Conservation (phyloP, 768 basidiomycete species). For the Paxillus rubicundulus region DNA sequence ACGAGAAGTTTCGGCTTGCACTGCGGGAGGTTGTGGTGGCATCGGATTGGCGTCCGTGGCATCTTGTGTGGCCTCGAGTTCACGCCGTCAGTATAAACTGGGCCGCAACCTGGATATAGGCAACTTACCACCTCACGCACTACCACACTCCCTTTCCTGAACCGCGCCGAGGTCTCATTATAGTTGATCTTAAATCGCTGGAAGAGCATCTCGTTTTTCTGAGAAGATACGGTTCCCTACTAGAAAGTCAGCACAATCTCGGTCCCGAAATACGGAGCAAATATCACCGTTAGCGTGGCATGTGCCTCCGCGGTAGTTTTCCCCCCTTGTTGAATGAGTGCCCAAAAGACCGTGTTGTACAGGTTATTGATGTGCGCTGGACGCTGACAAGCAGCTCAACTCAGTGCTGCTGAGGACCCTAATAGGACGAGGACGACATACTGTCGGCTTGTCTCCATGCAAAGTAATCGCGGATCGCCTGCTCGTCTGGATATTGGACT, state of each 20-base stretch:
- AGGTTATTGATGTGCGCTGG: slow-evolving; percentile 97
- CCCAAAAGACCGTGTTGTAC: slow-evolving; percentile 97
- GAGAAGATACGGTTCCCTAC: slow-evolving; percentile 84
- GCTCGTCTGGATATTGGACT: slow-evolving; percentile 71
- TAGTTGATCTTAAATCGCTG: slow-evolving; percentile 85
- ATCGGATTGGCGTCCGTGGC: not conserved
- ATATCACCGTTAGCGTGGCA: slow-evolving; percentile 62
- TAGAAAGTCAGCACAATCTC: slow-evolving; percentile 9
- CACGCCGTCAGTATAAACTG: not conserved
- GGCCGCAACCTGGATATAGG: not conserved
- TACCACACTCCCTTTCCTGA: slow-evolving; percentile 82
- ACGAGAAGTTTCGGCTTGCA: not conserved
- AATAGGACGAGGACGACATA: slow-evolving; percentile 38
- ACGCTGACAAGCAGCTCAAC: slow-evolving; percentile 17
- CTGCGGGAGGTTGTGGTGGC: not conserved
- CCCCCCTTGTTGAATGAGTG: slow-evolving; percentile 81
- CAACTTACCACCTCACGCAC: slow-evolving; percentile 58
- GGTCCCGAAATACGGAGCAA: slow-evolving; percentile 9
- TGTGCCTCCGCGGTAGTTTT: slow-evolving; percentile 80
- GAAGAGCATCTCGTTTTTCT: slow-evolving; percentile 92
- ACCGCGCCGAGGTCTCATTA: slow-evolving; percentile 67
- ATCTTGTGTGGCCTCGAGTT: slow-evolving; percentile 3
- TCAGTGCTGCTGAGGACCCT: slow-evolving; percentile 1
- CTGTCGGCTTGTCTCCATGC: slow-evolving; percentile 96
- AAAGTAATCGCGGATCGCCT: slow-evolving; percentile 86